Evolutionary conservation across 2,329 filamentous ascomycete species (phyloP).

Genomic region (Cladosporium colombiae): DNA sequence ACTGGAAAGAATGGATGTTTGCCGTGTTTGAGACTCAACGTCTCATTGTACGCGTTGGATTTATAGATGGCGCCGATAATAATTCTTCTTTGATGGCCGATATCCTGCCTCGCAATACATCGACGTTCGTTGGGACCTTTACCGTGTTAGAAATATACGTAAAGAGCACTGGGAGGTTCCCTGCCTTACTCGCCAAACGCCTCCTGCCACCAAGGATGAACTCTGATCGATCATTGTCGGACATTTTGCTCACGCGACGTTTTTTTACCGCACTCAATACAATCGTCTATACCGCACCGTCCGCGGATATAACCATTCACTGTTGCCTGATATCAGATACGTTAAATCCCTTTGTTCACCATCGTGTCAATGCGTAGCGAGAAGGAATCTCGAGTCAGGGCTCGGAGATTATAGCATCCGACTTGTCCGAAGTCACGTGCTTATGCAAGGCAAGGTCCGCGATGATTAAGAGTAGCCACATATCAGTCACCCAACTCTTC

Average conservation of each 20-base stretch:
- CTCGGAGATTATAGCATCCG: background rate
- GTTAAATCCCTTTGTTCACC: background rate
- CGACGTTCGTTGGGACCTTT: constrained; percentile 45
- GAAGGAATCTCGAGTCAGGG: background rate
- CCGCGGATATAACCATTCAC: background rate
- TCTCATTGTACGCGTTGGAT: constrained; percentile 21
- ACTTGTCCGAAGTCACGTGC: background rate
- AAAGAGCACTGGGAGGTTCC: background rate
- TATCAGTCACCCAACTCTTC: no score
- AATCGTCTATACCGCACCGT: background rate
- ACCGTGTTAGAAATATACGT: background rate
- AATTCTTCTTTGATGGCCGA: constrained; percentile 46
- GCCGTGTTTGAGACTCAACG: constrained; percentile 24
- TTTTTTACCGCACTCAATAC: background rate
- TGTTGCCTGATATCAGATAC: background rate
- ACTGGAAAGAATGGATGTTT: constrained; percentile 25
- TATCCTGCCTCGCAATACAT: constrained; percentile 44
- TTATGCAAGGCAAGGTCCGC: no score
- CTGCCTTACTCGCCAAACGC: background rate
- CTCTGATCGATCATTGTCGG: background rate
- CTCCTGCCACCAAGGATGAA: background rate
- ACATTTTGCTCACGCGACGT: background rate
- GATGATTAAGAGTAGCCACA: no score
- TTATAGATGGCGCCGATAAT: constrained; percentile 42
- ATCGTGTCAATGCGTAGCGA: background rate